Evolutionary conservation across 1,284 basidiomycete species (phyloP).

Genomic region (Apiotrichum laibachii): DNA sequence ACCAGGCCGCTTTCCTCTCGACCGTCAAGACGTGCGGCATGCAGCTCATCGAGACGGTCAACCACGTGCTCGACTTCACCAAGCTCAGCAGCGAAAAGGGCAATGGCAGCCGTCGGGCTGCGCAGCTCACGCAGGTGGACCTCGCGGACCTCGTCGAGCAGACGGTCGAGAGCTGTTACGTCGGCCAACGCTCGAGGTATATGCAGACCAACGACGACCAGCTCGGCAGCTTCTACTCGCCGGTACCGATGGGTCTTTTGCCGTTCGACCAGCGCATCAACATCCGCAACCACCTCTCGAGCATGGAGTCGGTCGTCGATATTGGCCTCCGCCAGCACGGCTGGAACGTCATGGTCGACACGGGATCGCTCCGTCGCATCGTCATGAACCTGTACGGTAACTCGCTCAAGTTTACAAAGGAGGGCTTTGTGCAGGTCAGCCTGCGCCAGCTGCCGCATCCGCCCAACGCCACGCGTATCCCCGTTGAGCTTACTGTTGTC

Average conservation of each 20-base stretch:
- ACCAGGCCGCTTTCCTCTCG: constrained; percentile 78
- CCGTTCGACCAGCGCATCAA: constrained; percentile 57
- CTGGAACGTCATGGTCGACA: constrained; percentile 86
- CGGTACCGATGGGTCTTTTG: constrained; percentile 15
- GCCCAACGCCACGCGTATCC: constrained; percentile 62
- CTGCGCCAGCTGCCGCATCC: constrained; percentile 67
- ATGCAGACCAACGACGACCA: constrained; percentile 62
- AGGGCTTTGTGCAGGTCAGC: constrained; percentile 82
- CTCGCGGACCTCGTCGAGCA: constrained; percentile 89
- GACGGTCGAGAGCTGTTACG: constrained; percentile 92
- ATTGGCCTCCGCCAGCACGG: constrained; percentile 62
- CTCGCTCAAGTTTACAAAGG: constrained; percentile 88
- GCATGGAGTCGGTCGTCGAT: constrained; percentile 76
- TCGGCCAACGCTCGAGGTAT: constrained; percentile 80
- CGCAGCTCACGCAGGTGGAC: constrained; percentile 57
- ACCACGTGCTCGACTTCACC: constrained; percentile 94
- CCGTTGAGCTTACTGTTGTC: constrained; percentile 77
- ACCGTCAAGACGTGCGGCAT: constrained; percentile 54
- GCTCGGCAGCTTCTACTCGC: constrained; percentile 87
- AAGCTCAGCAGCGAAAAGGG: constrained; percentile 88
- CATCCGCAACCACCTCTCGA: constrained; percentile 34
- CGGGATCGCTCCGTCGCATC: constrained; percentile 84
- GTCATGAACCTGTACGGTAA: constrained; percentile 96
- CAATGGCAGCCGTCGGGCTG: not conserved
- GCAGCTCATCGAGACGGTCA: constrained; percentile 64